Evolutionary conservation across 2,329 filamentous ascomycete genomes (phyloP).

Genomic region (Coleophoma cylindrospora): DNA sequence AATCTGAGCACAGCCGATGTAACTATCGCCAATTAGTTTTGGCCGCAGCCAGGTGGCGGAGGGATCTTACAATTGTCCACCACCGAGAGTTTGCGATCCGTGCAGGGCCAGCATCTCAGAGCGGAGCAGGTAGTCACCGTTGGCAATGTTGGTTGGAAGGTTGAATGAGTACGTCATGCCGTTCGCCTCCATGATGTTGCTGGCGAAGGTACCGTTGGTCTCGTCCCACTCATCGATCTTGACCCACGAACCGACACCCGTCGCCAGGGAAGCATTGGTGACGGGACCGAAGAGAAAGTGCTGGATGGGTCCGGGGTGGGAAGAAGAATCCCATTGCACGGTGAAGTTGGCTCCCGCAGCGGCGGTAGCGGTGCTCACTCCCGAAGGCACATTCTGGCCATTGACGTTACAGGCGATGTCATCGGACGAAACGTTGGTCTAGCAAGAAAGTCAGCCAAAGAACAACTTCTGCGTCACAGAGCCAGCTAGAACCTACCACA

Average conservation of each 20-base stretch:
- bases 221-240: conserved; percentile 26
- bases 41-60: not conserved
- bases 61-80: conserved; percentile 11
- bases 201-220: conserved; percentile 24
- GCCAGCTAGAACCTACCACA: conserved; percentile 21
- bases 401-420: conserved; percentile 45
- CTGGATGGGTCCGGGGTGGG: conserved; percentile 33
- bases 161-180: conserved; percentile 20
- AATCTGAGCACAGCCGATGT: conserved; percentile 20
- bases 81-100: conserved; percentile 13
- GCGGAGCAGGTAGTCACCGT: conserved; percentile 20
- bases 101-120: conserved; percentile 22
- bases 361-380: conserved; percentile 26
- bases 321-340: conserved; percentile 32
- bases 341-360: conserved; percentile 29
- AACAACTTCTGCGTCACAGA: not conserved
- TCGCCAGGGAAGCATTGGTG: conserved; percentile 17
- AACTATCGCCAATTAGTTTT: conserved; percentile 5
- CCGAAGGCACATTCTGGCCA: conserved; percentile 24
- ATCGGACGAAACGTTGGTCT: conserved; percentile 37
- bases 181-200: conserved; percentile 20
- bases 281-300: conserved; percentile 31
- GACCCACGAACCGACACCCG: conserved; percentile 25
- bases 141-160: conserved; percentile 14
- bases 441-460: too few relatives aligned